Evolutionary conservation across 352 stramenopile genomes (phyloP).

Genomic region (Phytophthora palmivora): DNA sequence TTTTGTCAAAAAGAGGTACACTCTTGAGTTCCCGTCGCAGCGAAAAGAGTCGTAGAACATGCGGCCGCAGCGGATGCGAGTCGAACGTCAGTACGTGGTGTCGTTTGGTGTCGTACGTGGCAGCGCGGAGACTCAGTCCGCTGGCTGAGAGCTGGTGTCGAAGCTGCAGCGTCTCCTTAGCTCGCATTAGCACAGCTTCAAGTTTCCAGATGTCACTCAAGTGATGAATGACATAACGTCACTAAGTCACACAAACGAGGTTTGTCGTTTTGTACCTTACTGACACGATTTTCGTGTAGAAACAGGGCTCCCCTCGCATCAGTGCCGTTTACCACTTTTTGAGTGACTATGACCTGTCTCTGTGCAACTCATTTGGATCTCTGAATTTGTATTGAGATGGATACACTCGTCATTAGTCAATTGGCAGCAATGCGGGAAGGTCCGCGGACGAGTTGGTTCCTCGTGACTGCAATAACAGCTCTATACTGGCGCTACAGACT

Average conservation of each 20-base stretch:
- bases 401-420: conserved; percentile 17
- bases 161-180: conserved; percentile 72
- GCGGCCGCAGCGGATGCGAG: conserved; percentile 45
- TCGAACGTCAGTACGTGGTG: conserved; percentile 81
- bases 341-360: background rate
- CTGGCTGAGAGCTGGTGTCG: conserved; percentile 74
- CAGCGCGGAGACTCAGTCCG: conserved; percentile 57
- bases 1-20: conserved; percentile 51
- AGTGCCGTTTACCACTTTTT: too few species aligned
- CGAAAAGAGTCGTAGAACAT: conserved; percentile 75
- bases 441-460: background rate
- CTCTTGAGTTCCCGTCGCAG: conserved; percentile 75
- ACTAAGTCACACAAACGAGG: background rate
- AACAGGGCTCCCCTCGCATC: too few species aligned
- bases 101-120: conserved; percentile 67
- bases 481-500: conserved; percentile 1
- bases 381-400: conserved; percentile 8
- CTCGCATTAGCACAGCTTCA: conserved; percentile 24
- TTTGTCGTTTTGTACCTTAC: too few species aligned
- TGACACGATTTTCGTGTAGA: too few species aligned
- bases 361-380: background rate
- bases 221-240: background rate
- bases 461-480: background rate
- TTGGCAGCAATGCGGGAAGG: conserved; percentile 6
- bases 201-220: conserved; percentile 12